Evolutionary conservation across 192 early-diverging fungal species (phyloP).

Genomic region (Kickxella alabastrina): DNA sequence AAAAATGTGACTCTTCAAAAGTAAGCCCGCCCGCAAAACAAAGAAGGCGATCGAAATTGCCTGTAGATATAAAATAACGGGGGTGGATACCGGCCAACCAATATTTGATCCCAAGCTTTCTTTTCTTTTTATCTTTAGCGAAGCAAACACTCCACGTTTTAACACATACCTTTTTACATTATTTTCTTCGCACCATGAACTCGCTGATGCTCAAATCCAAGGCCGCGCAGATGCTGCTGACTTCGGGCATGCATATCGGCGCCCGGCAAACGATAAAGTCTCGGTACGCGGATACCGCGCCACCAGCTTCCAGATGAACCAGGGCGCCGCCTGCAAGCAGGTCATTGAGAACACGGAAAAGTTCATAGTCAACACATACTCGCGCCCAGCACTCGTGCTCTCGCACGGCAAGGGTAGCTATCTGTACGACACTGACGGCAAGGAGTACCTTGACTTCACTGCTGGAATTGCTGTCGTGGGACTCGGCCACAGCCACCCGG

Average conservation of each 20-base stretch:
- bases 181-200: neutral
- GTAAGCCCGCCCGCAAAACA: too few relatives aligned
- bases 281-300: conserved; percentile 11
- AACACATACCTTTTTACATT: too few relatives aligned
- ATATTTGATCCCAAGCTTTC: too few relatives aligned
- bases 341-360: conserved; percentile 34
- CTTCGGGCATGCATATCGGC: neutral
- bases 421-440: conserved; percentile 72
- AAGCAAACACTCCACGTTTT: too few relatives aligned
- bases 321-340: conserved; percentile 7
- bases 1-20: too few relatives aligned
- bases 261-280: neutral
- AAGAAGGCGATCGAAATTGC: too few relatives aligned
- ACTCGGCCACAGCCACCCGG: conserved; percentile 81
- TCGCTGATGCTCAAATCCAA: conserved; percentile 7
- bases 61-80: neutral
- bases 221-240: conserved; percentile 9
- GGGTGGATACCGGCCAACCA: too few relatives aligned
- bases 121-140: too few relatives aligned
- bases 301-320: conserved; percentile 6
- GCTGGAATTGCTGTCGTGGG: conserved; percentile 95
- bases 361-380: conserved; percentile 69
- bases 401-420: conserved; percentile 78
- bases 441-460: conserved; percentile 85
- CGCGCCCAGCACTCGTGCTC: conserved; percentile 67